Conservation (phyloP, 2,329 filamentous ascomycete genomes). For the Polychaeton citri region DNA sequence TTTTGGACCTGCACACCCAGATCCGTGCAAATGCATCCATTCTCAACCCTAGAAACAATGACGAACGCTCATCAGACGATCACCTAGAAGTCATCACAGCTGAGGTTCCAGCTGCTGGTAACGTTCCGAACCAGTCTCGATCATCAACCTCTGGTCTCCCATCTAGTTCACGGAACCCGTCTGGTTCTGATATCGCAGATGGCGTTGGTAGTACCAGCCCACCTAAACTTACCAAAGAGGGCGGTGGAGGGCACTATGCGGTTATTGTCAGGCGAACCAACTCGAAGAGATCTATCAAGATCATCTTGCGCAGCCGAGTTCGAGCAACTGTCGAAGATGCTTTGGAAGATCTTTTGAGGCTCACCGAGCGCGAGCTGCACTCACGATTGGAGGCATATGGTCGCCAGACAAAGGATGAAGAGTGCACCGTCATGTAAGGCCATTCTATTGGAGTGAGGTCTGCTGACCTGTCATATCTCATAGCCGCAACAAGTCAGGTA, state of each 20-base stretch:
- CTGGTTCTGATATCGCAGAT: background rate
- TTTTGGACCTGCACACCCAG: slow-evolving; percentile 4
- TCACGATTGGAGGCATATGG: background rate
- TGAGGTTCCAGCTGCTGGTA: background rate
- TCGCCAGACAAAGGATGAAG: background rate
- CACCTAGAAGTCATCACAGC: slow-evolving; percentile 5
- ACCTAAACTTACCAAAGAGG: background rate
- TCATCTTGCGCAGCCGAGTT: background rate
- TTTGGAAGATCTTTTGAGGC: background rate
- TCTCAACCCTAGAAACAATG: background rate
- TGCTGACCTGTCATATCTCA: too few relatives aligned
- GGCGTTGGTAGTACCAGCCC: background rate
- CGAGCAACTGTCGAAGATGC: background rate
- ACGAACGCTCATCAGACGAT: slow-evolving; percentile 1
- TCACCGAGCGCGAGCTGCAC: background rate
- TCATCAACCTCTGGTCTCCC: background rate
- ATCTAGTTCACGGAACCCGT: background rate
- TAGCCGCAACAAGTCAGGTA: too few relatives aligned
- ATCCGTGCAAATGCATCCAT: slow-evolving; percentile 4
- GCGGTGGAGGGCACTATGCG: background rate
- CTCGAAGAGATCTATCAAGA: background rate
- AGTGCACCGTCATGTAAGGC: background rate
- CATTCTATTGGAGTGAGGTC: too few relatives aligned
- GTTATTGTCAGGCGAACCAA: background rate
- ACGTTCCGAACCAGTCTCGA: background rate